These are phyloP conservation scores for Hura crepitans DNA, from an alignment of 441 rosid genomes.

Conservation along the genomic window DNA sequence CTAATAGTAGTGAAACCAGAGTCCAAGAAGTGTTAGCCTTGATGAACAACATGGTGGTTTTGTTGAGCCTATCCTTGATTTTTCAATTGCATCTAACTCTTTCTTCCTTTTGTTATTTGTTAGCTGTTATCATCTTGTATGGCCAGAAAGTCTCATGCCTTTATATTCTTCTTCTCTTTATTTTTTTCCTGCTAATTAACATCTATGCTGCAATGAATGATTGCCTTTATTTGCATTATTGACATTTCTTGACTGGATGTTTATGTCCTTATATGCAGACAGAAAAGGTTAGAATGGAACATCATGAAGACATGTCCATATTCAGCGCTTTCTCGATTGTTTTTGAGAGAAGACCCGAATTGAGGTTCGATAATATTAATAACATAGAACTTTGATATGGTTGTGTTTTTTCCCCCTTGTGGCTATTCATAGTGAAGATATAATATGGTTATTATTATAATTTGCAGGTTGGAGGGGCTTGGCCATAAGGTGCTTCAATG, in stretches of 20 bases:
- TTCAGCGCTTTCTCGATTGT: slow-evolving; percentile 60
- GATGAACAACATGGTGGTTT: not conserved
- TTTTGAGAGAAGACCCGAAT: slow-evolving; percentile 67
- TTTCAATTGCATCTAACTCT: not conserved
- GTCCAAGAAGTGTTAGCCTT: not conserved
- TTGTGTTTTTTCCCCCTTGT: not conserved
- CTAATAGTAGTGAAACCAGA: not conserved
- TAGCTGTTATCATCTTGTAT: not conserved
- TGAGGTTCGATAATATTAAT: slow-evolving; percentile 47
- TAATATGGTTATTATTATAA: slow-evolving; percentile 15
- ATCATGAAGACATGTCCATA: slow-evolving; percentile 74
- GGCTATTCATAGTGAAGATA: not conserved
- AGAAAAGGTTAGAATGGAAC: slow-evolving; percentile 61
- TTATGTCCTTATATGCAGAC: slow-evolving; percentile 48
- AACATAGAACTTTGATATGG: not conserved
- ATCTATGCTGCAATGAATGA: not conserved
- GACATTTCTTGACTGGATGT: slow-evolving; percentile 15
- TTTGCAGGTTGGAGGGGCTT: slow-evolving; percentile 73
- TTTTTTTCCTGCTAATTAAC: not conserved
- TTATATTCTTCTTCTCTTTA: not conserved
- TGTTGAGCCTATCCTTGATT: not conserved
- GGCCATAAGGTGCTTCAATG: slow-evolving; percentile 85
- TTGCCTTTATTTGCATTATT: not conserved
- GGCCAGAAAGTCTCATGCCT: not conserved
- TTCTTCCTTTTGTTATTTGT: not conserved